These are phyloP conservation scores for Cyberlindnera euphorbiae DNA, from an alignment of 805 yeast species.

Conservation along the genomic window DNA sequence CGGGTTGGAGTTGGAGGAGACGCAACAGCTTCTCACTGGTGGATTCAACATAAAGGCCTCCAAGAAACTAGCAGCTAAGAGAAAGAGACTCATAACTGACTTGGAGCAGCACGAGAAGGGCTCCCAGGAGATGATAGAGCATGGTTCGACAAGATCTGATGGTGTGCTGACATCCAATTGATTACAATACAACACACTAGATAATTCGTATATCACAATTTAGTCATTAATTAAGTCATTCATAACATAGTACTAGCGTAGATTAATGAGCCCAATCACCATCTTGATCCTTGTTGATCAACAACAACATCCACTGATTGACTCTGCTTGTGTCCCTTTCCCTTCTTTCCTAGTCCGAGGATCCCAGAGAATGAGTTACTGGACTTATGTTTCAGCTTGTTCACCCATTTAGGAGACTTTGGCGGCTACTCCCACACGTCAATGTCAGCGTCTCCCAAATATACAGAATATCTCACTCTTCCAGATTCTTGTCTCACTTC, in stretches of 20 bases:
- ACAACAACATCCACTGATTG: conserved; percentile 9
- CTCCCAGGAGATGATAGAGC: conserved; percentile 25
- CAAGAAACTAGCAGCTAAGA: conserved; percentile 45
- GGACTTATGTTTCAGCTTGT: conserved; percentile 6
- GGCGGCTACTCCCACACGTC: too few relatives aligned
- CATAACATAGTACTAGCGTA: too few relatives aligned
- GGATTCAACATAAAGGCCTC: conserved; percentile 83
- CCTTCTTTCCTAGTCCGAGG: conserved; percentile 5
- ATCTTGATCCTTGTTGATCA: too few relatives aligned
- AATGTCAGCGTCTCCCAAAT: conserved; percentile 13
- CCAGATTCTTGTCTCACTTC: conserved; percentile 7
- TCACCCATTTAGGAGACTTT: conserved; percentile 11
- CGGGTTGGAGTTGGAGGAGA: conserved; percentile 87
- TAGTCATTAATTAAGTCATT: too few relatives aligned
- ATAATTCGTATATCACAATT: too few relatives aligned
- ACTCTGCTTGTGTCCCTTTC: conserved; percentile 4
- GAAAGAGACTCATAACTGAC: too few relatives aligned
- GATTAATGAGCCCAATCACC: too few relatives aligned
- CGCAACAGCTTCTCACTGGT: conserved; percentile 70
- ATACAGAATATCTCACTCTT: conserved; percentile 8
- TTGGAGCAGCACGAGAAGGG: too few relatives aligned
- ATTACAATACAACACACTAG: too few relatives aligned
- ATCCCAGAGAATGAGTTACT: conserved; percentile 9
- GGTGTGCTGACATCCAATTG: too few relatives aligned
- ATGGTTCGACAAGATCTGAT: too few relatives aligned